phyloP scores from a whole-genome alignment of 2,329 filamentous ascomycete species.

The Xylariales sp. region DNA sequence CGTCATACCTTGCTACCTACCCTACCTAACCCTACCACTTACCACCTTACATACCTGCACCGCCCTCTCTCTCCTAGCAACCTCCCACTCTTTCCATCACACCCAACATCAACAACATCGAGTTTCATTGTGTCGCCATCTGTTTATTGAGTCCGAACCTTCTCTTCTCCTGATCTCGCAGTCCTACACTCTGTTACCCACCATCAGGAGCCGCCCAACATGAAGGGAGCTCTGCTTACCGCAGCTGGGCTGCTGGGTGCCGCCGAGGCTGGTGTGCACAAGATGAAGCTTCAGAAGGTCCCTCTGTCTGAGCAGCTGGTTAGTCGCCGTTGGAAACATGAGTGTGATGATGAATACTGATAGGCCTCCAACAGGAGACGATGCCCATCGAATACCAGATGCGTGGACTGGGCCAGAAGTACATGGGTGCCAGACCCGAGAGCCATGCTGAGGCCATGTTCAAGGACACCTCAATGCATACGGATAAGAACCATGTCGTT shows the following conservation, averaged over 20 bases:
- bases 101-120: no score
- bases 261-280: slow-evolving; percentile 83
- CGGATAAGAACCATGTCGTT: slow-evolving; percentile 69
- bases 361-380: slow-evolving; percentile 51
- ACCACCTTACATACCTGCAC: no score
- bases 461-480: slow-evolving; percentile 64
- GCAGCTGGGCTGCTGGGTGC: slow-evolving; percentile 77
- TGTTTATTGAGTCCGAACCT: no score
- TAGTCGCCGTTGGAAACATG: slow-evolving; percentile 33
- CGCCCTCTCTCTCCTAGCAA: no score
- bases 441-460: slow-evolving; percentile 73
- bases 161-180: no score
- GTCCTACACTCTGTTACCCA: no score
- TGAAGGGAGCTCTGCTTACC: slow-evolving; percentile 82
- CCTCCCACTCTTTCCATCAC: no score
- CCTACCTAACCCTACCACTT: no score
- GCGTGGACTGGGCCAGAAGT: slow-evolving; percentile 86
- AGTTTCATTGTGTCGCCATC: no score
- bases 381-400: slow-evolving; percentile 78
- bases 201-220: slow-evolving; percentile 46
- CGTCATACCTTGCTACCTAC: no score
- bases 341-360: slow-evolving; percentile 15
- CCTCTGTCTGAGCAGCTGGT: slow-evolving; percentile 89
- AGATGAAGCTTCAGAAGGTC: slow-evolving; percentile 97
- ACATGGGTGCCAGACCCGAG: slow-evolving; percentile 76